Conservation (phyloP, 495 filamentous ascomycete genomes). For the Lichina pygmaea region DNA sequence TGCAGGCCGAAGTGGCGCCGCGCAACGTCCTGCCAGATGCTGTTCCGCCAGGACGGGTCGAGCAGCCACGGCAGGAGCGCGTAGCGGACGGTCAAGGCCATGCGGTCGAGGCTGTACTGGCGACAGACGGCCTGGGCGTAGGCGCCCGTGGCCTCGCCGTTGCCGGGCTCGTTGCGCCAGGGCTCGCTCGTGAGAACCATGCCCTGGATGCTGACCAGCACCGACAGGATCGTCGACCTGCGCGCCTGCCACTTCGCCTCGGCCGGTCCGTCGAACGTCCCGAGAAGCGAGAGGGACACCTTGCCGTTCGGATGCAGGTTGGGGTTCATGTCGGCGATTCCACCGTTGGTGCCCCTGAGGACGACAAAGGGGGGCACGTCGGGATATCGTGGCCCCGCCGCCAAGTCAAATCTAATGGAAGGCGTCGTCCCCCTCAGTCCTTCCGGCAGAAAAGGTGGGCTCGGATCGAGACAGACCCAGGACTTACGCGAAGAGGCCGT, state of each 20-base stretch:
- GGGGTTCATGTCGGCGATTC: slow-evolving; percentile 23
- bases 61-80: background rate
- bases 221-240: slow-evolving; percentile 26
- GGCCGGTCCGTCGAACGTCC: slow-evolving; percentile 25
- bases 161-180: slow-evolving; percentile 29
- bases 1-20: slow-evolving; percentile 1
- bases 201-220: slow-evolving; percentile 32
- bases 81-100: background rate
- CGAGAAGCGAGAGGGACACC: slow-evolving; percentile 32
- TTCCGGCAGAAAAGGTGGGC: background rate
- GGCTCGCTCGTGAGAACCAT: slow-evolving; percentile 33
- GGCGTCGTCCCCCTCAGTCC: background rate
- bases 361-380: slow-evolving; percentile 18
- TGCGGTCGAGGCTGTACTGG: background rate
- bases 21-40: background rate
- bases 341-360: slow-evolving; percentile 23
- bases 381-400: slow-evolving; percentile 16
- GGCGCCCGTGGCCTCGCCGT: slow-evolving; percentile 6
- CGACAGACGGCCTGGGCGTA: background rate
- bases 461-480: background rate
- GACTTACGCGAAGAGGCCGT: slow-evolving; percentile 2
- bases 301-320: slow-evolving; percentile 28
- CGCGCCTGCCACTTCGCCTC: slow-evolving; percentile 20
- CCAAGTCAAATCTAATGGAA: background rate
- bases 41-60: background rate